Percentiles rank a stretch among this genome's conserved stretches.
phyloP scores from a whole-genome alignment of 2,329 filamentous ascomycete genomes.

The Aureobasidium subglaciale region DNA sequence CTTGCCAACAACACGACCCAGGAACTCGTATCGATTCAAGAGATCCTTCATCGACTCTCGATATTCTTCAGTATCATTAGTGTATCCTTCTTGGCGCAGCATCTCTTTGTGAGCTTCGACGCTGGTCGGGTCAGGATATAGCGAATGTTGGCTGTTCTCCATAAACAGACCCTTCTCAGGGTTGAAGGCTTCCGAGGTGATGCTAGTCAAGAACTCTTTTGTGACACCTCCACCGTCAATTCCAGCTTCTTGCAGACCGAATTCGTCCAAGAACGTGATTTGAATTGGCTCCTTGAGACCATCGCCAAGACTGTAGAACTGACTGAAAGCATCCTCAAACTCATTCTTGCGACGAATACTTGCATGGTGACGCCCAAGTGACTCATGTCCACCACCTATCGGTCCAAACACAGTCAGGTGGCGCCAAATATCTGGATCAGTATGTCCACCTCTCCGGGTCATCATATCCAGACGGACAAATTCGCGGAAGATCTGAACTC shows the following conservation, averaged over 20 bases:
- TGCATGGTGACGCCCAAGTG: slow-evolving; percentile 57
- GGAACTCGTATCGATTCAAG: slow-evolving; percentile 75
- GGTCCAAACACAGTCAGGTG: slow-evolving; percentile 33
- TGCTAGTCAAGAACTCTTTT: slow-evolving; percentile 89
- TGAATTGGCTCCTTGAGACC: slow-evolving; percentile 90
- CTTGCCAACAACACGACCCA: slow-evolving; percentile 89
- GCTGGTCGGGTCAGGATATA: slow-evolving; percentile 75
- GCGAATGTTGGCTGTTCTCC: slow-evolving; percentile 75
- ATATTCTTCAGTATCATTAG: slow-evolving; percentile 51
- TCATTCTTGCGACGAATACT: slow-evolving; percentile 70
- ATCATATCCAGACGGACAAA: slow-evolving; percentile 79
- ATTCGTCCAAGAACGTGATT: slow-evolving; percentile 92
- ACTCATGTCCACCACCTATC: neutral
- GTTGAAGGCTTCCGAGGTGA: slow-evolving; percentile 78
- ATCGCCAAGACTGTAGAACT: slow-evolving; percentile 75
- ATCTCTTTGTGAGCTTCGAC: slow-evolving; percentile 5
- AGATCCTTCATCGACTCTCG: slow-evolving; percentile 52
- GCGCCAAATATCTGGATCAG: slow-evolving; percentile 71
- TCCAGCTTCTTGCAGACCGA: slow-evolving; percentile 77
- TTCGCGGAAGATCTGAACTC: slow-evolving; percentile 87
- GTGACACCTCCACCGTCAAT: slow-evolving; percentile 97
- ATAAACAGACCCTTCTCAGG: slow-evolving; percentile 56
- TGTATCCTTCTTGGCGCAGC: slow-evolving; percentile 36
- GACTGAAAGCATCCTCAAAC: slow-evolving; percentile 77
- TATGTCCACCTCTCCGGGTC: slow-evolving; percentile 58